These are phyloP conservation scores for Cladophialophora yegresii DNA, from an alignment of 2,329 filamentous ascomycete genomes.

Conservation along the genomic window DNA sequence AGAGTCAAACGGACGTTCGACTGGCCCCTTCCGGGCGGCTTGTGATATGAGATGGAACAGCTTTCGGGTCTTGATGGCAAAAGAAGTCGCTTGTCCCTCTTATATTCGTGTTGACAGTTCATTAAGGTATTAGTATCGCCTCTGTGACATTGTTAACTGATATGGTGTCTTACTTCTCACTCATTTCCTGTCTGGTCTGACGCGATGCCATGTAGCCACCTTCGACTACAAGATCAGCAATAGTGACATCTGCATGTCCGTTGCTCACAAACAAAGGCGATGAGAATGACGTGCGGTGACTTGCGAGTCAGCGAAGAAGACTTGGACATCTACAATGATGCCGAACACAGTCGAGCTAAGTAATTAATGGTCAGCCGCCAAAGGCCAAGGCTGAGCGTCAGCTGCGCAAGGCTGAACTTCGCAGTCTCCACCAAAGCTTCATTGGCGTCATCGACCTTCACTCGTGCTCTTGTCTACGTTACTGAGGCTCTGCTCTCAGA, in stretches of 20 bases:
- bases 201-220: background rate
- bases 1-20: background rate
- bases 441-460: background rate
- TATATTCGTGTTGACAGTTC: background rate
- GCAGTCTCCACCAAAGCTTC: background rate
- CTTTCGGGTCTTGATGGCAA: no score
- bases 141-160: background rate
- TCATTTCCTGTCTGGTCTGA: background rate
- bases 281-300: background rate
- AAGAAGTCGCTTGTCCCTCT: background rate
- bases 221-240: background rate
- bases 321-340: background rate
- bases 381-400: background rate
- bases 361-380: background rate
- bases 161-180: background rate
- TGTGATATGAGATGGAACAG: no score
- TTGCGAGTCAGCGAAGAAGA: background rate
- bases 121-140: background rate
- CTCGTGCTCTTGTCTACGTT: background rate
- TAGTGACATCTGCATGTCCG: background rate
- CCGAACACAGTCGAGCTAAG: background rate
- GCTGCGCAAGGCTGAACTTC: conserved; percentile 4
- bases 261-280: background rate
- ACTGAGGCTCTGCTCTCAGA: no score
- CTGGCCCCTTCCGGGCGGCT: no score